phyloP scores from a whole-genome alignment of 164 flowering plant genomes.

The Macadamia integrifolia region DNA sequence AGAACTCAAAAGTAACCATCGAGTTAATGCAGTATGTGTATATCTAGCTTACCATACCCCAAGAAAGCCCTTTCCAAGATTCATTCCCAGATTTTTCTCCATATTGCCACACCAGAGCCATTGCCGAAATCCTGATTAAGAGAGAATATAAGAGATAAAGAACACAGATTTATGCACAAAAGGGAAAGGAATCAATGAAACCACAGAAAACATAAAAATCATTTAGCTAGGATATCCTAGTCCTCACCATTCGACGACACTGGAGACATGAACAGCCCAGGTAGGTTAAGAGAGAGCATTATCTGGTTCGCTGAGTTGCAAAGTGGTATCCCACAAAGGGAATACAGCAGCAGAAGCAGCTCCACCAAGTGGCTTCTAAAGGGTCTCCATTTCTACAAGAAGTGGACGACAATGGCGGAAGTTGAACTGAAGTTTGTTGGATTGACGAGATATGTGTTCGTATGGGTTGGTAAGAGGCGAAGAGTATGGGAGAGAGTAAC shows the following conservation, averaged over 20 bases:
- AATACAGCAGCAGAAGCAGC: slow-evolving; percentile 47
- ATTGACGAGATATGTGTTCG: neutral
- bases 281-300: slow-evolving; percentile 95
- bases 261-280: slow-evolving; percentile 93
- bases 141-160: neutral
- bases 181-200: neutral
- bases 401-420: slow-evolving; percentile 9
- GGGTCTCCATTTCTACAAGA: neutral
- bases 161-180: neutral
- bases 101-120: slow-evolving; percentile 94
- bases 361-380: slow-evolving; percentile 8
- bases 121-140: slow-evolving; percentile 64
- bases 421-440: neutral
- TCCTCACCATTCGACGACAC: slow-evolving; percentile 82
- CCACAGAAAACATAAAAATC: neutral
- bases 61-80: slow-evolving; percentile 95
- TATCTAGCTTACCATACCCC: slow-evolving; percentile 84
- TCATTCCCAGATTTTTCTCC: slow-evolving; percentile 77
- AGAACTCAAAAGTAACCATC: neutral
- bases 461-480: neutral
- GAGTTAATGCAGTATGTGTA: neutral
- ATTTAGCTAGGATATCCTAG: neutral
- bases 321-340: slow-evolving; percentile 22
- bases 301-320: slow-evolving; percentile 56
- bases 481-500: slow-evolving; percentile 1